A percentile compares a stretch with the other conserved stretches of the same genome.
phyloP scores from a whole-genome alignment of 306 rosid genomes.

The Quercus variabilis region DNA sequence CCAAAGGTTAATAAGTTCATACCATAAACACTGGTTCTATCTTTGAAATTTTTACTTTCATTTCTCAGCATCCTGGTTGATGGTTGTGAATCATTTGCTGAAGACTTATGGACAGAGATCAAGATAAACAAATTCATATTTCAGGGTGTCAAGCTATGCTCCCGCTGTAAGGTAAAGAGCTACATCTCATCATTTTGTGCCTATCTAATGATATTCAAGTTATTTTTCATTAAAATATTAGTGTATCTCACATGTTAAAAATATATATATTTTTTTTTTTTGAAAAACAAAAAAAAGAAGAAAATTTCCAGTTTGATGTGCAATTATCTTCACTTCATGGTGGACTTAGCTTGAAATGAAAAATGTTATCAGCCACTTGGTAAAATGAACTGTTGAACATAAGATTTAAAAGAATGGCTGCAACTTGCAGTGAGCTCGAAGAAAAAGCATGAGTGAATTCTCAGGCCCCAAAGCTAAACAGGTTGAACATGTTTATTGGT shows the following conservation, averaged over 20 bases:
- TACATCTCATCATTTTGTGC: neutral
- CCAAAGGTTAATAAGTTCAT: neutral
- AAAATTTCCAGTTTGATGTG: neutral
- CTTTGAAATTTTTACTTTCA: neutral
- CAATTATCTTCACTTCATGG: neutral
- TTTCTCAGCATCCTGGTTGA: conserved; percentile 64
- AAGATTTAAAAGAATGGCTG: neutral
- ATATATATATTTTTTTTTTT: neutral
- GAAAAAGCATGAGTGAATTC: neutral
- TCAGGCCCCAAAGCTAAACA: neutral
- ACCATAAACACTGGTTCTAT: neutral
- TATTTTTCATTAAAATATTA: conserved; percentile 2
- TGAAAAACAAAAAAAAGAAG: too few species aligned
- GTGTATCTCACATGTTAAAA: neutral
- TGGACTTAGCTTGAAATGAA: neutral
- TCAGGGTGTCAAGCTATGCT: conserved; percentile 74
- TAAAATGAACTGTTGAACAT: neutral
- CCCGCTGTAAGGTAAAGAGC: conserved; percentile 80
- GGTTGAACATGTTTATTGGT: neutral
- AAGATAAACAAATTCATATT: conserved; percentile 53
- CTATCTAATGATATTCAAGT: conserved; percentile 1
- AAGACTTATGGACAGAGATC: conserved; percentile 83
- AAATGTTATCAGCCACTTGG: neutral
- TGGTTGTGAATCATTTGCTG: conserved; percentile 77
- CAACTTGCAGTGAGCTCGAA: neutral